Evolutionary conservation across 2,329 filamentous ascomycete species (phyloP).

Genomic region (Colletotrichum gigasporum): DNA sequence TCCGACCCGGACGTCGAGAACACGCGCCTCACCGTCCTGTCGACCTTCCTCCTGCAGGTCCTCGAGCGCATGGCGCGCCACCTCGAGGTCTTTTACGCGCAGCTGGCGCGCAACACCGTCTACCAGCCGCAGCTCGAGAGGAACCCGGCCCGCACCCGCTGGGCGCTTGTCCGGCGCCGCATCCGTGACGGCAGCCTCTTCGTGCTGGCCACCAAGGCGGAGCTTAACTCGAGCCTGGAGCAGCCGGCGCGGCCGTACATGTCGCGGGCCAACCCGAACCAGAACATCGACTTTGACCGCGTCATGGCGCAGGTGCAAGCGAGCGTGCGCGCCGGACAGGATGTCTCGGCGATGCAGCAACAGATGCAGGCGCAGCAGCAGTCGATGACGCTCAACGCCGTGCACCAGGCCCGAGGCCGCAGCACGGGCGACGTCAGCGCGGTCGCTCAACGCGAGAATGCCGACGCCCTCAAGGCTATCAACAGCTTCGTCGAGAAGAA

Average conservation of each 20-base stretch:
- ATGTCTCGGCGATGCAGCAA: conserved; percentile 31
- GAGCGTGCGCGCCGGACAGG: conserved; percentile 39
- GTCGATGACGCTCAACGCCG: conserved; percentile 49
- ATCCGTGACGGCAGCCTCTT: conserved; percentile 62
- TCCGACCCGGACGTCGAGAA: conserved; percentile 48
- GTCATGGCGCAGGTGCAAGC: conserved; percentile 53
- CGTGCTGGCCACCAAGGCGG: conserved; percentile 51
- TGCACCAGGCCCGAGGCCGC: conserved; percentile 50
- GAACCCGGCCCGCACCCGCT: conserved; percentile 61
- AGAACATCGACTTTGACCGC: conserved; percentile 54
- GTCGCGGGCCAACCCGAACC: conserved; percentile 36
- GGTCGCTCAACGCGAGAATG: conserved; percentile 52
- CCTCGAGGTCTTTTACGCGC: conserved; percentile 60
- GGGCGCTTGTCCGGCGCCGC: conserved; percentile 58
- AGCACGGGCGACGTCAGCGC: conserved; percentile 45
- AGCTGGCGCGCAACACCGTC: conserved; percentile 57
- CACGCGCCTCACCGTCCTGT: conserved; percentile 48
- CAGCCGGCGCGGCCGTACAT: conserved; percentile 40
- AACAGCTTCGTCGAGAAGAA: conserved; percentile 53
- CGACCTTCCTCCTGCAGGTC: conserved; percentile 59
- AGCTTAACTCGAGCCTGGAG: conserved; percentile 40
- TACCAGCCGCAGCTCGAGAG: conserved; percentile 61
- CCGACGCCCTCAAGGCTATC: conserved; percentile 54
- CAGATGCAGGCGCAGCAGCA: conserved; percentile 35
- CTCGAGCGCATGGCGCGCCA: conserved; percentile 62